These are phyloP conservation scores for Amaranthus cruentus DNA, from an alignment of 148 eudicot species.

Conservation along the genomic window DNA sequence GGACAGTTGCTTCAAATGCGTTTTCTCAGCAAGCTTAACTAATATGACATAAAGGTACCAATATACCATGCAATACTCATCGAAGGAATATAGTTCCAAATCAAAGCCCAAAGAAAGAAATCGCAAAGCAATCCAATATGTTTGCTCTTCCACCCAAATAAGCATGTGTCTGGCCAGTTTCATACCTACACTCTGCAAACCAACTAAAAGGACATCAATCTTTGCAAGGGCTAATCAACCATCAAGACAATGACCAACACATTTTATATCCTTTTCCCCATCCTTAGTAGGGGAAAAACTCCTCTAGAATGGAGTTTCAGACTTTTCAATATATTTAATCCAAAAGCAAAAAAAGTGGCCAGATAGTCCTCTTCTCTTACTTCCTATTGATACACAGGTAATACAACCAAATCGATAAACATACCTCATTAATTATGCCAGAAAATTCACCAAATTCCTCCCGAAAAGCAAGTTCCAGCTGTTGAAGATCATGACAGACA, in stretches of 20 bases:
- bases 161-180: conserved; percentile 71
- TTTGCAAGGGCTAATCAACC: conserved; percentile 11
- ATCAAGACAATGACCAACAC: not conserved
- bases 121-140: conserved; percentile 90
- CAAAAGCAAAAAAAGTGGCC: not conserved
- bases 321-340: not conserved
- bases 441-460: conserved; percentile 62
- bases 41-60: conserved; percentile 82
- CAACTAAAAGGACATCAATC: conserved; percentile 32
- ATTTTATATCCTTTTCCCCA: not conserved
- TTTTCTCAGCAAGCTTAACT: conserved; percentile 90
- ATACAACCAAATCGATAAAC: conserved; percentile 7
- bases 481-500: conserved; percentile 25
- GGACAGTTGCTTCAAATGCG: conserved; percentile 63
- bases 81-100: conserved; percentile 71
- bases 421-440: conserved; percentile 66
- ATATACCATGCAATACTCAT: conserved; percentile 97
- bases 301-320: not conserved
- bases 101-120: conserved; percentile 89
- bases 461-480: conserved; percentile 83
- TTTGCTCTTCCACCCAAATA: conserved; percentile 92
- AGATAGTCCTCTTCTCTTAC: not conserved
- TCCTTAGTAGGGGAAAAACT: not conserved
- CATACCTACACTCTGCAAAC: conserved; percentile 45
- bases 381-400: not conserved